Evolutionary conservation across 306 rosid species (phyloP).

Genomic region (Cicer yamashitae): DNA sequence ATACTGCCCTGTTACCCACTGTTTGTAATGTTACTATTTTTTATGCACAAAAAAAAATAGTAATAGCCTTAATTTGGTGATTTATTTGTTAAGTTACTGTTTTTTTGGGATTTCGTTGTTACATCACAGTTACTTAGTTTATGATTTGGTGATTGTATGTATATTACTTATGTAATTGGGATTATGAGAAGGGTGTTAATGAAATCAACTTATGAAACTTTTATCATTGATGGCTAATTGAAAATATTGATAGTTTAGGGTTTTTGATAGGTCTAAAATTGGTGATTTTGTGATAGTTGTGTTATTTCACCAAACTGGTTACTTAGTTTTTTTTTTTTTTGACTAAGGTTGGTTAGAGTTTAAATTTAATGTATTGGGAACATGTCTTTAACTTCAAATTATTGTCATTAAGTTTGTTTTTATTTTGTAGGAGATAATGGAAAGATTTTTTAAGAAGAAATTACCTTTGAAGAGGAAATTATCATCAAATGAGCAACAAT

Average conservation of each 20-base stretch:
- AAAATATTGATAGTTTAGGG: neutral
- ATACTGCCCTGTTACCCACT: too few relatives aligned
- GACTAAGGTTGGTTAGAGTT: neutral
- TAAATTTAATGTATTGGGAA: neutral
- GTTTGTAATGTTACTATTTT: too few relatives aligned
- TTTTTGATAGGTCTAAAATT: neutral
- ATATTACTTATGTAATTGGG: neutral
- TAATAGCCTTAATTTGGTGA: too few relatives aligned
- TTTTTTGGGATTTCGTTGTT: too few relatives aligned
- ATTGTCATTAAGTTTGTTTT: neutral
- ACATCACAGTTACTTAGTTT: too few relatives aligned
- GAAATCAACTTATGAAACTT: neutral
- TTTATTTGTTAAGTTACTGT: too few relatives aligned
- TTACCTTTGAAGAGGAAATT: constrained; percentile 17
- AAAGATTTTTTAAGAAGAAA: neutral
- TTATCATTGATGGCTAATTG: neutral
- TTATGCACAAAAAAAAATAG: too few relatives aligned
- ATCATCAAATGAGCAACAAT: neutral
- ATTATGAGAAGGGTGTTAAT: neutral
- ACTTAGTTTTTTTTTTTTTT: neutral
- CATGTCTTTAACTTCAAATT: neutral
- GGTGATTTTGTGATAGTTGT: neutral
- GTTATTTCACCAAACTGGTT: neutral
- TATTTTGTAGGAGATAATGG: constrained; percentile 8
- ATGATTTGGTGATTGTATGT: too few relatives aligned